phyloP scores from a whole-genome alignment of 1,284 basidiomycete genomes.

The Athelia psychrophila region DNA sequence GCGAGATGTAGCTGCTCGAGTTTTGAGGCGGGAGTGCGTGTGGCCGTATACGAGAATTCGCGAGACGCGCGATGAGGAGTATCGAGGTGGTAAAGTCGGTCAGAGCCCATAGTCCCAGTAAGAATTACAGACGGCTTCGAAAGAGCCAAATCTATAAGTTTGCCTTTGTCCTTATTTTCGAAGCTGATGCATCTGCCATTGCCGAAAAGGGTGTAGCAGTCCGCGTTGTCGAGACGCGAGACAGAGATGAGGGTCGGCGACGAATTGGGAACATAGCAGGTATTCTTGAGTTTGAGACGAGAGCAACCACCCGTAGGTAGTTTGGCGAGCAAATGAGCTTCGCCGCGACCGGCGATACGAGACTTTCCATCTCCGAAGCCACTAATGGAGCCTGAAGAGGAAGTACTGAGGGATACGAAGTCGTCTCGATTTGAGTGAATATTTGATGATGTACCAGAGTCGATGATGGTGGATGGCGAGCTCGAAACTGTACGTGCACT shows the following conservation, averaged over 20 bases:
- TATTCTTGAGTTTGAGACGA: neutral
- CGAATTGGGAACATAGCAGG: slow-evolving; percentile 1
- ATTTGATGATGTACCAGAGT: neutral
- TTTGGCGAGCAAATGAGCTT: neutral
- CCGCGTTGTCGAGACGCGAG: slow-evolving; percentile 9
- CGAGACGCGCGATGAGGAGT: neutral
- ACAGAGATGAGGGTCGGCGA: slow-evolving; percentile 11
- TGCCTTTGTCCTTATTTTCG: slow-evolving; percentile 8
- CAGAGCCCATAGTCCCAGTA: neutral
- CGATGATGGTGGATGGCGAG: neutral
- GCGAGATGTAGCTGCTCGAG: slow-evolving; percentile 7
- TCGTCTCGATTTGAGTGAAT: neutral
- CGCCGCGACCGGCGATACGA: neutral
- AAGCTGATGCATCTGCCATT: slow-evolving; percentile 8
- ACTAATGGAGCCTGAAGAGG: neutral
- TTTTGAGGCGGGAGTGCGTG: neutral
- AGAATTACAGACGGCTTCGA: slow-evolving; percentile 9
- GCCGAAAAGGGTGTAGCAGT: slow-evolving; percentile 12
- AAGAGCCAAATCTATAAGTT: slow-evolving; percentile 3
- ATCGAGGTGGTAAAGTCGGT: slow-evolving; percentile 3
- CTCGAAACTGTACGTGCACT: neutral
- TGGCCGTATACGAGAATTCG: neutral
- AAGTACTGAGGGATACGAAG: neutral
- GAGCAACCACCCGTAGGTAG: neutral
- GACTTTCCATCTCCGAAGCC: neutral